Conservation (phyloP, 208 protist genomes). For the Trypanosoma grayi region DNA sequence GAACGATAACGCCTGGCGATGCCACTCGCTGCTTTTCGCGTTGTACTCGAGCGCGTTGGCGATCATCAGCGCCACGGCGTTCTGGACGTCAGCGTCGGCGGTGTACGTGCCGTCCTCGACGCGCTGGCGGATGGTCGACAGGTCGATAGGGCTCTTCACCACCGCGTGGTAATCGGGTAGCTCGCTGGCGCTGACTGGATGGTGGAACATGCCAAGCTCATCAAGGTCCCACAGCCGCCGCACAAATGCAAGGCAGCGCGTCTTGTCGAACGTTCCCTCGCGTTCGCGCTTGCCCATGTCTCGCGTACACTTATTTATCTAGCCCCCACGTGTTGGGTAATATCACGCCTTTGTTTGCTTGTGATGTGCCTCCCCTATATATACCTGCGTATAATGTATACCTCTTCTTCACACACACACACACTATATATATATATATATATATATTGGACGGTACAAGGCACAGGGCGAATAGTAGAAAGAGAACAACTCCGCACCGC, state of each 20-base stretch:
- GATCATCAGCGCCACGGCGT: conserved; percentile 84
- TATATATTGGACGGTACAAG: too few species aligned
- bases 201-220: conserved; percentile 83
- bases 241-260: conserved; percentile 61
- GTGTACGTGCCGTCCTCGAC: conserved; percentile 63
- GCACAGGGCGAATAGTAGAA: too few species aligned
- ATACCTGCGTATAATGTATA: too few species aligned
- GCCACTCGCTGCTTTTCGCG: conserved; percentile 56
- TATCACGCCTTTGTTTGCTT: too few species aligned
- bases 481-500: too few species aligned
- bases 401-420: too few species aligned
- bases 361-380: too few species aligned
- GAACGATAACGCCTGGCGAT: conserved; percentile 59
- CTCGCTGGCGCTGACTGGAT: conserved; percentile 75
- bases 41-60: conserved; percentile 88
- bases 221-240: conserved; percentile 72
- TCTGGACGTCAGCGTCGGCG: conserved; percentile 65
- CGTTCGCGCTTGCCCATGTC: conserved; percentile 33
- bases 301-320: too few species aligned
- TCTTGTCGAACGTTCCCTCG: conserved; percentile 42
- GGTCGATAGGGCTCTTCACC: conserved; percentile 68
- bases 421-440: too few species aligned
- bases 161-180: conserved; percentile 77
- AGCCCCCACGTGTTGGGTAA: too few species aligned
- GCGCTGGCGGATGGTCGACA: conserved; percentile 70